phyloP scores from a whole-genome alignment of 345 rosid species.

The Dipteronia dyeriana region DNA sequence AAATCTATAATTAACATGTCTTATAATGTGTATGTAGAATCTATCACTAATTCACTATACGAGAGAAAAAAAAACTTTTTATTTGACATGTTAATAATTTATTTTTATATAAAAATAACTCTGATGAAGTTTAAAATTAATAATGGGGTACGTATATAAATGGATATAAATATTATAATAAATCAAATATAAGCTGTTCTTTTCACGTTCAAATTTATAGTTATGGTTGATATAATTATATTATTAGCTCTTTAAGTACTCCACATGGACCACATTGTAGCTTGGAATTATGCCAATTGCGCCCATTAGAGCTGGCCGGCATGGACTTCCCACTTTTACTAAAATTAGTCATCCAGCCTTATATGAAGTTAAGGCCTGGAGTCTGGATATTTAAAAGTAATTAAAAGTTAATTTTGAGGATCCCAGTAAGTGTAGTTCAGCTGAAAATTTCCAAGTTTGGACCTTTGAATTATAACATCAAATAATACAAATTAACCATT shows the following conservation, averaged over 20 bases:
- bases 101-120: no score
- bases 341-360: no score
- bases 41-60: background rate
- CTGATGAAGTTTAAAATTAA: background rate
- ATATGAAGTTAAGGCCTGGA: background rate
- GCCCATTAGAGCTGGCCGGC: no score
- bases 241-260: background rate
- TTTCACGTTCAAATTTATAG: conserved; percentile 6
- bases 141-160: no score
- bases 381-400: no score
- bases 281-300: background rate
- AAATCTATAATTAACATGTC: no score
- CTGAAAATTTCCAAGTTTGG: no score
- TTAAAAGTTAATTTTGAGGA: no score
- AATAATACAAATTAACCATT: no score
- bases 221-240: background rate
- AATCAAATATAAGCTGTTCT: background rate
- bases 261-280: background rate
- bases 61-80: no score
- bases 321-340: background rate
- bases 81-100: background rate
- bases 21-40: background rate
- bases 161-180: background rate
- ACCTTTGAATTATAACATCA: no score
- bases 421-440: no score